phyloP scores from a whole-genome alignment of 2,329 filamentous ascomycete genomes.

The Blastomyces parvus region DNA sequence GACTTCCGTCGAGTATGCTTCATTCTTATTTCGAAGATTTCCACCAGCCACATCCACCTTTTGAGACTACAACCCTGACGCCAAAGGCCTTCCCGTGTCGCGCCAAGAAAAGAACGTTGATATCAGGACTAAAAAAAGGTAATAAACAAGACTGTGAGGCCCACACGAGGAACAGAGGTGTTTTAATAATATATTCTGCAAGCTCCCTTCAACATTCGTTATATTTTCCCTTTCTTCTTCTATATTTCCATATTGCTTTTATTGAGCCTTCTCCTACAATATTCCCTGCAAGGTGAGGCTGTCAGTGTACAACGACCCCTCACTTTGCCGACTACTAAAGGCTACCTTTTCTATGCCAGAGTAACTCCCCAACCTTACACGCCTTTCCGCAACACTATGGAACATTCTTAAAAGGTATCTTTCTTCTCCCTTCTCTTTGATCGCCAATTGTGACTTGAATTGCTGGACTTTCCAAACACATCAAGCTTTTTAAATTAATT shows the following conservation, averaged over 20 bases:
- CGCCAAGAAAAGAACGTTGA: neutral
- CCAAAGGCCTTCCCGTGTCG: neutral
- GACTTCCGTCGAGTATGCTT: neutral
- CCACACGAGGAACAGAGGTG: neutral
- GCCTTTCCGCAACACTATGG: slow-evolving; percentile 1
- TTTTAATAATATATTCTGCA: slow-evolving; percentile 5
- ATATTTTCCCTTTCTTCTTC: neutral
- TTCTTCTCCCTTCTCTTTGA: neutral
- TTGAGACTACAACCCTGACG: neutral
- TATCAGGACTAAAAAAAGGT: neutral
- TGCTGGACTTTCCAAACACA: neutral
- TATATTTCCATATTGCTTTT: slow-evolving; percentile 1
- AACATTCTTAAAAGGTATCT: slow-evolving; percentile 1
- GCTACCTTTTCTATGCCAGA: neutral
- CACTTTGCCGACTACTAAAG: neutral
- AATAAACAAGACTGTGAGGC: neutral
- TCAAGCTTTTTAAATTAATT: neutral
- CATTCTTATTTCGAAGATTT: neutral
- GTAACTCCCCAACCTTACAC: neutral
- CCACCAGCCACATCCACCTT: slow-evolving; percentile 2
- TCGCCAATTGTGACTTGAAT: slow-evolving; percentile 5
- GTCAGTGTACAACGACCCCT: neutral
- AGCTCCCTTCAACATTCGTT: neutral
- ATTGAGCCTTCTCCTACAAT: neutral
- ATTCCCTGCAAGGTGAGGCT: slow-evolving; percentile 3